Base-by-base conservation (phyloP, 192 early-diverging fungal genomes). In the Coemansia aciculifera region DNA sequence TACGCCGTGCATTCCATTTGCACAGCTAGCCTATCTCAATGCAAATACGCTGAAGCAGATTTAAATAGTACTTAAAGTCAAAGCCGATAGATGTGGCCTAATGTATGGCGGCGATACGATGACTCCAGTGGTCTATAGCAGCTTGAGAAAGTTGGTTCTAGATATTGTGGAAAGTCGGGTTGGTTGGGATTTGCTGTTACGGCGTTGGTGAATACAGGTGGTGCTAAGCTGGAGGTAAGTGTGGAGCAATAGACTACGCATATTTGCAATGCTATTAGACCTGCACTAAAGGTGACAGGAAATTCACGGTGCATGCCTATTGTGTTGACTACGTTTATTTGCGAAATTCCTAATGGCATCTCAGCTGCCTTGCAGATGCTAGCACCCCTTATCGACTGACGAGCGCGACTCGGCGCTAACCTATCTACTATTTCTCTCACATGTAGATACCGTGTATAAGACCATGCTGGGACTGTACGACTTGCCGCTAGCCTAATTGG, bases 381-480 rank as follows among this genome's bases (percentile, higher is more conserved):
- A 29, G 62, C 72, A 21, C 4, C 74, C 77, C 19, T 44, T 84
- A 57, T 64, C 68, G 3, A 36, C 65, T 1, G 78, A 85, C 8
- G 86, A 87, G 34, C 91, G 94, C 21, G 97, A 99, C 59, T 80
- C 88, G 36, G 93, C 95, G 0, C 78, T 98, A 34, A 94, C 93
- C 63, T 97, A 95, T 73, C 85, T 93, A 21, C 91, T 98, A 52
- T 98, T 98, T 75, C 86, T 99, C 59, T 90, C 89, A 4, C 90
- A 99, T 69, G 92, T 92, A 48, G 89, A 97, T 68, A 86, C 85
- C 19, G 86, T 98, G 1, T 99, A 93, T 67, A 86, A 96, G 64
- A 90, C 97, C 2, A 95, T 95, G 1, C 74, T 99, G 64, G 95
- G 94, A 10, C 89, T 95, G 85, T 99, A 99, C 71, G 93, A 99